Evolutionary conservation across 495 filamentous ascomycete species (phyloP), one percentile per base, ranked within the genome.

Genomic region (Usnea hakonensis): DNA sequence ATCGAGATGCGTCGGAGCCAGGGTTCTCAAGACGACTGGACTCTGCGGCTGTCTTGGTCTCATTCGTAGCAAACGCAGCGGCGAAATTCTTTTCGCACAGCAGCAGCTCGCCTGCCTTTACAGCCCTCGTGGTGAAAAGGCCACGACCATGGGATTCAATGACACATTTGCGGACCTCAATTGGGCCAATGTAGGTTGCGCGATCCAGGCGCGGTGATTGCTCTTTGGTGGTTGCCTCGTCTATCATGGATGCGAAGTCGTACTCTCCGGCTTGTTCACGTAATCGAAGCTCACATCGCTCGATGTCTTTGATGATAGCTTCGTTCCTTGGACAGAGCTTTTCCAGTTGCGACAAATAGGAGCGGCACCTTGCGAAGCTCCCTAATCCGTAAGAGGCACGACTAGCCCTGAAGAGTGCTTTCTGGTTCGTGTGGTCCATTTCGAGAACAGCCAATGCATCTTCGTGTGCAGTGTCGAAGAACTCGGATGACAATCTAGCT

Each of bases 61-160:
- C 50, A 5, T 56, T 9, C 9, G 71, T 61, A 19, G 44, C 65
- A 57, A 64, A 76, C 38, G 72, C 66, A 61, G 70, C 44, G n/a
- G 65, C 68, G 58, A 85, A 82, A 0, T 82, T 80, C 61, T 85
- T 85, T 63, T 85, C 81, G 55, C 78, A 82, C 19, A 84, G 60
- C 1, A 85, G 65, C 16, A 85, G 71, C 8, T 83, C 80, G 0
- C 82, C 83, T 0, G 75, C 75, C 54, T 76, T 70, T 54, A 86
- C 75, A 13, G 66, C 73, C 28, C 71, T 65, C 16, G 78, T 80
- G 0, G 78, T 74, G 60, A 83, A 85, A 3, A 83, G 62, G 2
- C 80, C 80, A 21, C 74, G 70, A 11, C 81, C 78, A 56, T 65
- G 64, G 33, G 57, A 66, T 1, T 63, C 46, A 2, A 70, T 65